Evolutionary conservation across 768 basidiomycete species (phyloP).

Genomic region (Lenzites betulinus): DNA sequence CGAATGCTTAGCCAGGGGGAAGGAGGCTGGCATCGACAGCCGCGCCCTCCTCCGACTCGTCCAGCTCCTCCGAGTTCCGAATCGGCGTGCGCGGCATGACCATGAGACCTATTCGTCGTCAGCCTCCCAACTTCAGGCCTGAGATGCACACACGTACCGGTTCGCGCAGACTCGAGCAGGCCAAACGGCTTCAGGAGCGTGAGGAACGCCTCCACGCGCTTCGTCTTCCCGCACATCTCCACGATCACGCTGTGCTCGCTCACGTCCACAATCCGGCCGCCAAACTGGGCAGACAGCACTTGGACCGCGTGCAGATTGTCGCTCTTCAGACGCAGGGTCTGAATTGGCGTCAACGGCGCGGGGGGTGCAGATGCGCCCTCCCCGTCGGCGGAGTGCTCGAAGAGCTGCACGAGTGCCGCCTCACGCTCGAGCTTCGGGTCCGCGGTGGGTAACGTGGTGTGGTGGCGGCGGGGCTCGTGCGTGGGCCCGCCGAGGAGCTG

Average conservation of each 20-base stretch:
- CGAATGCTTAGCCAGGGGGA: conserved; percentile 76
- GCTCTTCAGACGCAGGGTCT: conserved; percentile 88
- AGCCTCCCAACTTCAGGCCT: background rate
- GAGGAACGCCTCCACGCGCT: conserved; percentile 90
- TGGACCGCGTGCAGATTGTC: conserved; percentile 88
- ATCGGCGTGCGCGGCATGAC: conserved; percentile 98
- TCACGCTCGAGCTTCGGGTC: conserved; percentile 70
- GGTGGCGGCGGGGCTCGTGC: conserved; percentile 64
- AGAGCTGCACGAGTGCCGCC: conserved; percentile 69
- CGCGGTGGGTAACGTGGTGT: conserved; percentile 16
- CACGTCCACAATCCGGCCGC: conserved; percentile 91
- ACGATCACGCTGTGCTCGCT: conserved; percentile 94
- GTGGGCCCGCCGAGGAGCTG: conserved; percentile 86
- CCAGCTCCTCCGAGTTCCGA: conserved; percentile 58
- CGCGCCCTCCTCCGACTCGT: conserved; percentile 48
- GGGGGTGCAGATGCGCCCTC: conserved; percentile 25
- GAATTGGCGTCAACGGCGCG: conserved; percentile 54
- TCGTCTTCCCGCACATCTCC: conserved; percentile 92
- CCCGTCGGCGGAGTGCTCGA: conserved; percentile 60
- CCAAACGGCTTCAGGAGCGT: conserved; percentile 92
- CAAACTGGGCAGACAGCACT: conserved; percentile 83
- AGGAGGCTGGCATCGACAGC: conserved; percentile 89
- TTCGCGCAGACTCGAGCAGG: conserved; percentile 91
- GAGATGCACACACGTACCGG: conserved; percentile 56
- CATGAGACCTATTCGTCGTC: conserved; percentile 72